Evolutionary conservation across 345 rosid genomes (phyloP).

Genomic region (Kernera saxatilis): DNA sequence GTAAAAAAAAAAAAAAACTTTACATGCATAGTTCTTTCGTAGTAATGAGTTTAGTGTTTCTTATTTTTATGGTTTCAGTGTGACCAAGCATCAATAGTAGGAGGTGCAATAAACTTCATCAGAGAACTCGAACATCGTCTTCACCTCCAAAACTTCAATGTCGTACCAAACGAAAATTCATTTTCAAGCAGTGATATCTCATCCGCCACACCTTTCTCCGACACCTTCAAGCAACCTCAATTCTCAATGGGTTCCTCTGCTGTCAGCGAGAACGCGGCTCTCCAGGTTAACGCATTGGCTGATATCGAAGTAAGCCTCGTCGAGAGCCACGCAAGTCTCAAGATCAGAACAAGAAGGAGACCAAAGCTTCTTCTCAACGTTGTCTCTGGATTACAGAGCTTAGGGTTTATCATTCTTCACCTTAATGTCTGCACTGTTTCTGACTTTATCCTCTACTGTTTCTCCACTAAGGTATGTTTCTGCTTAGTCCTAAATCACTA

Average conservation of each 20-base stretch:
- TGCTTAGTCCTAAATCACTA: background rate
- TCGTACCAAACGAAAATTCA: conserved; percentile 17
- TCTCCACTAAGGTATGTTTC: conserved; percentile 70
- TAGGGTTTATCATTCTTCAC: conserved; percentile 73
- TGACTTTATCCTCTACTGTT: conserved; percentile 60
- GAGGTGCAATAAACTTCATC: conserved; percentile 50
- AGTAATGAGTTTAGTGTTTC: background rate
- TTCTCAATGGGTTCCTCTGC: conserved; percentile 34
- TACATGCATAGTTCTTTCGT: background rate
- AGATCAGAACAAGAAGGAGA: conserved; percentile 59
- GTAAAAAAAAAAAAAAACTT: no score
- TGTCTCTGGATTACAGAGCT: conserved; percentile 53
- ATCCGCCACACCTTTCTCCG: conserved; percentile 37
- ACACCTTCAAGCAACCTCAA: conserved; percentile 65
- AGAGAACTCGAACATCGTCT: conserved; percentile 48
- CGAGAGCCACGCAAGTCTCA: conserved; percentile 77
- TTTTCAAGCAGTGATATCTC: background rate
- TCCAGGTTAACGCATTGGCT: conserved; percentile 22
- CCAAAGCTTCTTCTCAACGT: conserved; percentile 70
- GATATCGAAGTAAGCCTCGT: conserved; percentile 76
- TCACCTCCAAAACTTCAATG: conserved; percentile 14
- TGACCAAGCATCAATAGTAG: conserved; percentile 54
- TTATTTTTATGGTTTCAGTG: conserved; percentile 25
- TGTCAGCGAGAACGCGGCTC: conserved; percentile 5
- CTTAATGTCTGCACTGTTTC: conserved; percentile 67